These are phyloP conservation scores for Friedmanniomyces simplex DNA, from an alignment of 495 filamentous ascomycete genomes.

Conservation along the genomic window DNA sequence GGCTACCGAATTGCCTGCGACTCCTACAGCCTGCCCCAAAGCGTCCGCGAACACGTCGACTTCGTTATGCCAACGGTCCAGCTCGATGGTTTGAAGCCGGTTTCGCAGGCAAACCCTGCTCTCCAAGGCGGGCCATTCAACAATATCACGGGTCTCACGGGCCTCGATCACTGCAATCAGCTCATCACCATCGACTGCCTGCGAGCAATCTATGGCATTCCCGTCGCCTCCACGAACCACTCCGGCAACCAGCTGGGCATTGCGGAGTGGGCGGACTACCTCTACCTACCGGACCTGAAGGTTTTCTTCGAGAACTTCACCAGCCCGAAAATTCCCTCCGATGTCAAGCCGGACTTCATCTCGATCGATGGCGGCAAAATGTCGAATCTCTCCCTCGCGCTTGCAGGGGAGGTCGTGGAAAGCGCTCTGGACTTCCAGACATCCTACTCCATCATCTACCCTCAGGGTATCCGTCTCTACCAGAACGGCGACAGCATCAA, in stretches of 20 bases:
- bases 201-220: constrained; percentile 42
- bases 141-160: constrained; percentile 20
- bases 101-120: neutral
- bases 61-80: constrained; percentile 28
- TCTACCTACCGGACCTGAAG: constrained; percentile 24
- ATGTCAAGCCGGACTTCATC: constrained; percentile 15
- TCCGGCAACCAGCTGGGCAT: constrained; percentile 43
- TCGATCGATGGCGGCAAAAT: constrained; percentile 14
- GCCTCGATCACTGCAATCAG: constrained; percentile 31
- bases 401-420: constrained; percentile 9
- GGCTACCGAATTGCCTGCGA: constrained; percentile 42
- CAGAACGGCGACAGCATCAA: constrained; percentile 14
- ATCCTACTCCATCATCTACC: constrained; percentile 15
- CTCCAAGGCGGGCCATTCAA: neutral
- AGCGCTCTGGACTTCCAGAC: constrained; percentile 15
- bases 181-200: constrained; percentile 45
- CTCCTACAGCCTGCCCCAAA: constrained; percentile 18
- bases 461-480: constrained; percentile 10
- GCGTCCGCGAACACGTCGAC: constrained; percentile 27
- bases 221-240: constrained; percentile 31
- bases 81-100: constrained; percentile 15
- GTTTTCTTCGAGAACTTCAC: constrained; percentile 19
- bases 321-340: constrained; percentile 4
- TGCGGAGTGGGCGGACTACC: constrained; percentile 33
- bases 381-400: constrained; percentile 7